Conservation (phyloP, 305 asterid genomes). For the Solanum hybrid region DNA sequence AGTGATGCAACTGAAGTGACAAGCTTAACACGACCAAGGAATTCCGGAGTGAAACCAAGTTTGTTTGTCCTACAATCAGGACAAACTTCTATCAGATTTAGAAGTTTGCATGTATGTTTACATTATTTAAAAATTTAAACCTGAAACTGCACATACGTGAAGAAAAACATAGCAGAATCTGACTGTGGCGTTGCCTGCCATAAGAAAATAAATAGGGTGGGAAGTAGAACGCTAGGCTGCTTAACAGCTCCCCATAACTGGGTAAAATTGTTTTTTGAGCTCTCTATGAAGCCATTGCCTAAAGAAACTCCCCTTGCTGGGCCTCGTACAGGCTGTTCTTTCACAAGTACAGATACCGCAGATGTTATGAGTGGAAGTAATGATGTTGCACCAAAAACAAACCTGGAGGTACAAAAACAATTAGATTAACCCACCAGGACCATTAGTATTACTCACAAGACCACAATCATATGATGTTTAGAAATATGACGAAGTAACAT, state of each 20-base stretch:
- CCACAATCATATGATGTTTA: neutral
- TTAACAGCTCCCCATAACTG: conserved; percentile 66
- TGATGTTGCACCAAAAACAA: conserved; percentile 88
- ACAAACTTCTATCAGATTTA: conserved; percentile 9
- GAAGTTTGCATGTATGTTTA: neutral
- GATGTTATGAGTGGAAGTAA: conserved; percentile 88
- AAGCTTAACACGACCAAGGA: conserved; percentile 87
- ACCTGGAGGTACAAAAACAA: conserved; percentile 34
- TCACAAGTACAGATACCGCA: conserved; percentile 82
- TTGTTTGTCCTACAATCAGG: conserved; percentile 55
- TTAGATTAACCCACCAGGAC: conserved; percentile 5
- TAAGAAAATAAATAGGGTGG: conserved; percentile 78
- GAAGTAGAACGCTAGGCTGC: conserved; percentile 77
- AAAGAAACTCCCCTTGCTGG: conserved; percentile 22
- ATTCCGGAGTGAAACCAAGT: conserved; percentile 92
- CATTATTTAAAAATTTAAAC: neutral
- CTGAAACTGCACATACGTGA: conserved; percentile 53
- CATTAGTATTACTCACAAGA: neutral
- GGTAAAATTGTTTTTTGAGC: conserved; percentile 41
- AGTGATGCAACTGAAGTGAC: conserved; percentile 88
- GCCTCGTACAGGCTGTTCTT: conserved; percentile 55
- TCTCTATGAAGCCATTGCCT: conserved; percentile 40
- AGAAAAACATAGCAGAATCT: conserved; percentile 97
- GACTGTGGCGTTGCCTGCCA: conserved; percentile 99
- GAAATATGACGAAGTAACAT: conserved; percentile 7